Evolutionary conservation across 2,329 filamentous ascomycete genomes (phyloP), one percentile per base, ranked within the genome.

Genomic region (Erysiphe pulchra): DNA sequence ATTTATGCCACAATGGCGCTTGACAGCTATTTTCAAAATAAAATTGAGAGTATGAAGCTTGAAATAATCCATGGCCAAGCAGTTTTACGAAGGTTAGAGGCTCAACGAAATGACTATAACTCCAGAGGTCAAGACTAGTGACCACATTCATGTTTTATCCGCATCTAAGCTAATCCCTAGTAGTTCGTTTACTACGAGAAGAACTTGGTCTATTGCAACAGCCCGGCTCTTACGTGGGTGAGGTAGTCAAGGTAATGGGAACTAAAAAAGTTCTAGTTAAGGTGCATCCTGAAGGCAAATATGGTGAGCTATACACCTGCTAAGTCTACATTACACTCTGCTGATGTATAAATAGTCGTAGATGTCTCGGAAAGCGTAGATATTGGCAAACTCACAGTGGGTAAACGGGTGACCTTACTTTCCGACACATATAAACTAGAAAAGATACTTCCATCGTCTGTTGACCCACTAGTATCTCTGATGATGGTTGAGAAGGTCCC

Each of bases 401-500:
- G 90, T 63, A 98, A 98, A 69, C 85, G 90, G 54, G 90, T 98
- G 51, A 93, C 90, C 46, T 73, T 98, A 40, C 74, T 98, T 48
- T 94, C 86, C 56, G 90, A 98, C 62, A 87, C 83, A 53, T 98
- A 98, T 72, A 94, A 94, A 65, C 78, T 98, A 56, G 90, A 95
- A 61, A 94, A 94, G 69, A 92, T 95, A 67, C 76, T 98, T 10
- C 90, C 90, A 17, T 95, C 90, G 46, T 98, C 90, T 17, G 90
- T 98, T 59, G 90, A 98, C 60, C 90, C 90, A 34, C 80, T 98
- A 48, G 90, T 98, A 47, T 98, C 90, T 33, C 81, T 98, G 61
- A 98, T 98, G 90, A 98, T 98, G 90, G 90, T 98, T 45, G 90
- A 98, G 62, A 98, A 98, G 71, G 90, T 98, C 14, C 90, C 90